phyloP scores from a whole-genome alignment of 495 filamentous ascomycete species.

The Penicillium dipodomyicola region DNA sequence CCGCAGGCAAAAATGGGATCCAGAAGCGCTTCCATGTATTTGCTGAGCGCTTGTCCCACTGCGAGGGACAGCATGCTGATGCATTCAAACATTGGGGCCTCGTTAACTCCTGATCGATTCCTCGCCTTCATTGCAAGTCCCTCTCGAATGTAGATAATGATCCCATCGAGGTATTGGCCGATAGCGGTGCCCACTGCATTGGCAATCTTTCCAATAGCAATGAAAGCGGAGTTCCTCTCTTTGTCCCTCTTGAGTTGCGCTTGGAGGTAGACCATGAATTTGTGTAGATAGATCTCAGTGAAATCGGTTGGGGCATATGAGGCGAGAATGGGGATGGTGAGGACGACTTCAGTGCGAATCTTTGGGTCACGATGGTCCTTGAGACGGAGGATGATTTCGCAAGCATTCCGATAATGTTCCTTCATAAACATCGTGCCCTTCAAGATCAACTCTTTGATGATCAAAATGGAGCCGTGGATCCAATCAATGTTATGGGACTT shows the following conservation, averaged over 20 bases:
- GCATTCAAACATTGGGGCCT: constrained; percentile 94
- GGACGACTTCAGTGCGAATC: constrained; percentile 82
- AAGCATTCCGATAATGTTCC: constrained; percentile 78
- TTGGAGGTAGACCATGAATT: constrained; percentile 95
- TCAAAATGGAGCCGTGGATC: constrained; percentile 87
- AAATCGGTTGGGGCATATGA: constrained; percentile 89
- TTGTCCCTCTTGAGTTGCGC: constrained; percentile 93
- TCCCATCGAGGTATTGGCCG: constrained; percentile 90
- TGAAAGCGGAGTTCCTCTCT: constrained; percentile 86
- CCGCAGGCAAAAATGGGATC: constrained; percentile 97
- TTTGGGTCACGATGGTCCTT: constrained; percentile 87
- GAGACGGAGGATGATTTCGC: constrained; percentile 84
- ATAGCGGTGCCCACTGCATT: constrained; percentile 91
- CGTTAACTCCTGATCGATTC: constrained; percentile 66
- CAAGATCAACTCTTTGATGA: constrained; percentile 83
- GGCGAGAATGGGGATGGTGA: constrained; percentile 88
- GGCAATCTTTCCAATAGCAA: constrained; percentile 94
- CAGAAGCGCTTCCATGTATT: constrained; percentile 93
- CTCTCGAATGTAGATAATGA: constrained; percentile 87
- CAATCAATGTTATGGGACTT: constrained; percentile 75
- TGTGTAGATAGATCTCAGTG: constrained; percentile 75
- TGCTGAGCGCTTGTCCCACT: constrained; percentile 93
- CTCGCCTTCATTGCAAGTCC: constrained; percentile 81
- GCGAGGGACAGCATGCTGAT: constrained; percentile 94
- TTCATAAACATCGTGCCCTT: constrained; percentile 99